Evolutionary conservation across 257 asterid genomes (phyloP), one percentile per base, ranked within the genome.

Genomic region (Nicotiana obtusifolia): DNA sequence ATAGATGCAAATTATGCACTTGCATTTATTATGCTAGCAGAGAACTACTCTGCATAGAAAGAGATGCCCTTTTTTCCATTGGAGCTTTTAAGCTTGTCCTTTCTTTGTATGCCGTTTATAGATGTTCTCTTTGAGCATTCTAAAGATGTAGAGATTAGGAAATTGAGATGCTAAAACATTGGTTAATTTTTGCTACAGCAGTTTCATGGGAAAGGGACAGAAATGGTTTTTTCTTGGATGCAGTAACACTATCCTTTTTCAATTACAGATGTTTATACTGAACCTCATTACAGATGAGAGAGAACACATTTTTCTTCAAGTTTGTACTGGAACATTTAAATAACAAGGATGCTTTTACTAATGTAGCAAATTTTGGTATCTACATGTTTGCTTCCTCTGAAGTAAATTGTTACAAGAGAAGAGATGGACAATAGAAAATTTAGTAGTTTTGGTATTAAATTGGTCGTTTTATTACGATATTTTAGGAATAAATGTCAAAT

Each of bases 11-110:
- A 52, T 5, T 71, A 44, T 41, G 57, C 17, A 49, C 33, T 47
- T 47, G 13, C 19, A 44, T 47, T 47, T 22, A 47, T 47, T 56
- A 73, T 47, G 61, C 61, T 22, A 47, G 61, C 24, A 7, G 61
- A 49, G 61, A 73, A 73, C 61, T 73, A 73, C 60, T 73, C 78
- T 73, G 61, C 41, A 20, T 71, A 35, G 78, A 71, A 71, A 20
- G 59, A 15, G 59, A 71, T 71, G 22, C 35, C 22, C 47, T 41
- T 69, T 20, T 20, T 68, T 41, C 3, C 1, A 10, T 30, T 41
- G 57, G 35, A 22, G 7, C 35, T 41, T 22, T 71, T 71, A 71
- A n/a, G 78, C 59, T 44, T 71, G 59, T 44, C 22, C 20, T 44
- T 71, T 3, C 59, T 7, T 41, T 71, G 37, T 71, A 44, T 37